These are phyloP conservation scores for Phycomyces blakesleeanus DNA, from an alignment of 192 early-diverging fungal genomes.

Conservation along the genomic window DNA sequence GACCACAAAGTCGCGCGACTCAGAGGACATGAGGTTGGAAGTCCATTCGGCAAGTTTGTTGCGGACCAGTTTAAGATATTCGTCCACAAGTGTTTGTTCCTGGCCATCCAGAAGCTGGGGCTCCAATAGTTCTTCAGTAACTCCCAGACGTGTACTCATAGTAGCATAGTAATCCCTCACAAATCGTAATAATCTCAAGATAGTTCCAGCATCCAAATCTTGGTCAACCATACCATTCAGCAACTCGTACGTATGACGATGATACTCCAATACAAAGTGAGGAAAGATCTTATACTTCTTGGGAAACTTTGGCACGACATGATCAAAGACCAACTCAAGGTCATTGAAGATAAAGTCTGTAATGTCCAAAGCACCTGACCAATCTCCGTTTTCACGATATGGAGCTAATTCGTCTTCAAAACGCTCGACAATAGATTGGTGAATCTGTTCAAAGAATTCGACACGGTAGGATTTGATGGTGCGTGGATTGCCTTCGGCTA, in stretches of 20 bases:
- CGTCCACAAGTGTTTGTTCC: conserved; percentile 84
- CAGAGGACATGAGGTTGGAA: conserved; percentile 80
- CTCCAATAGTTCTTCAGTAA: conserved; percentile 84
- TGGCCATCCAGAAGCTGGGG: conserved; percentile 90
- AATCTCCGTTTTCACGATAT: conserved; percentile 55
- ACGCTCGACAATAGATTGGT: conserved; percentile 62
- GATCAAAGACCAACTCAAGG: conserved; percentile 83
- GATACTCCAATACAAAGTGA: conserved; percentile 93
- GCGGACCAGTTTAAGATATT: conserved; percentile 89
- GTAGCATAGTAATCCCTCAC: conserved; percentile 87
- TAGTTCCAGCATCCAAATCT: conserved; percentile 83
- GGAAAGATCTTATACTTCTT: conserved; percentile 93
- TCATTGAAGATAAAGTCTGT: conserved; percentile 87
- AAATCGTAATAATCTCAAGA: conserved; percentile 83
- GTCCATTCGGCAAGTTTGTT: conserved; percentile 90
- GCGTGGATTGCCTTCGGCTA: conserved; percentile 42
- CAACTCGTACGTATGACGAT: conserved; percentile 83
- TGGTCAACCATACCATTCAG: conserved; percentile 67
- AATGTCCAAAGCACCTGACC: conserved; percentile 54
- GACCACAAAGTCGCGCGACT: conserved; percentile 74
- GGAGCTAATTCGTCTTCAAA: conserved; percentile 64
- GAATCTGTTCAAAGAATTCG: conserved; percentile 75
- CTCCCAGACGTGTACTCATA: conserved; percentile 84
- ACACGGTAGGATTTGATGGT: conserved; percentile 70
- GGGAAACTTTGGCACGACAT: conserved; percentile 84